Evolutionary conservation across 257 asterid genomes (phyloP), one percentile per base, ranked within the genome.

Genomic region (Buddleja alternifolia): DNA sequence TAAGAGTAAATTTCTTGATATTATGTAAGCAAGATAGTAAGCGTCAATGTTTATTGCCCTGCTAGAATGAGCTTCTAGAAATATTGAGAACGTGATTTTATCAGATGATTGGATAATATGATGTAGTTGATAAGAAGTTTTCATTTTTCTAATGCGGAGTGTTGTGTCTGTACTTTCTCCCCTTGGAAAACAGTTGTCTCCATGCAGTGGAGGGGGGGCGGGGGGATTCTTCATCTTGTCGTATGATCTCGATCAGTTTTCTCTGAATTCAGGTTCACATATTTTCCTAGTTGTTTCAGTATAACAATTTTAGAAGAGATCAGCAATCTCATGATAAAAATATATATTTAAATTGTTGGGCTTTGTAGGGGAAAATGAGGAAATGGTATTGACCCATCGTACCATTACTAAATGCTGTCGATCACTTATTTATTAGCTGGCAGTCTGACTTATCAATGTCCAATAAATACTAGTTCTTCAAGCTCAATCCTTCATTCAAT

Each of bases 361-460:
- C 36, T 58, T 50, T 16, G 34, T 10, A 0, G 17, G 61, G 61
- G 45, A 44, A 37, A 52, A 57, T 15, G 55, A 16, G 20, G 64
- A 29, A 37, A 39, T 24, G 7, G 4, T 54, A 63, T 50, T 14
- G 10, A 47, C 53, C 29, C 3, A 17, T 25, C 29, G 41, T 17
- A 20, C 65, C 21, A 41, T 63, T 46, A 24, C 9, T 21, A 7
- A 34, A 16, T 1, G 6, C 5, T 41, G 56, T 69, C 17, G 17
- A 66, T 14, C n/a, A 59, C 24, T 67, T 23, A 47, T n/a, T 41
- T 63, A 37, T 53, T 64, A 14, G 45, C 34, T 67, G 48, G 36
- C 19, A 10, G 48, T 50, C 52, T 29, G 16, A 14, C 19, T 66
- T 57, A 10, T 11, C 21, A 63, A 45, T 8, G 16, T 21, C 48